Percentiles rank a stretch among this genome's conserved stretches.
Conservation (phyloP, 2,329 filamentous ascomycete genomes). For the Phialocephala sp. region DNA sequence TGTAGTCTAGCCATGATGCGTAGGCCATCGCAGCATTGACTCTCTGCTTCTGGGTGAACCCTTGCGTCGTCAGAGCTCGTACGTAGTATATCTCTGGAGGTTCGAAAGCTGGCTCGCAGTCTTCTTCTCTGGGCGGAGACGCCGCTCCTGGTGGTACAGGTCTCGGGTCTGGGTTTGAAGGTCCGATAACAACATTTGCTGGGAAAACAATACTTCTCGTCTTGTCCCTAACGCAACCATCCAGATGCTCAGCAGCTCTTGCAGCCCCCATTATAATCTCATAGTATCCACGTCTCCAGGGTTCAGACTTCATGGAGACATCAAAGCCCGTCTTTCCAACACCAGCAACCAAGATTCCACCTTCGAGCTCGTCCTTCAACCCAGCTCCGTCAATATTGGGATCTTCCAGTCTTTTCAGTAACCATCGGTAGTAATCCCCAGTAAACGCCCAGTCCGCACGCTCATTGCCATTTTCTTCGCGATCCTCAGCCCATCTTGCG, state of each 20-base stretch:
- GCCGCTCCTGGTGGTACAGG: conserved; percentile 70
- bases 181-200: conserved; percentile 75
- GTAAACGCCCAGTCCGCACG: conserved; percentile 69
- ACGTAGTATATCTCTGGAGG: conserved; percentile 79
- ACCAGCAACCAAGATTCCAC: conserved; percentile 58
- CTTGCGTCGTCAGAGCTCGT: conserved; percentile 79
- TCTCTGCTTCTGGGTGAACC: conserved; percentile 79
- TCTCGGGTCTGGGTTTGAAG: conserved; percentile 80
- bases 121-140: conserved; percentile 72
- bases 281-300: conserved; percentile 87
- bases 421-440: conserved; percentile 62
- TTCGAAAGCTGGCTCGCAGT: conserved; percentile 73
- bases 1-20: conserved; percentile 84
- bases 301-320: conserved; percentile 68
- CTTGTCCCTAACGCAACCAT: conserved; percentile 76
- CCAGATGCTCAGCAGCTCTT: conserved; percentile 77
- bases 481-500: conserved; percentile 43
- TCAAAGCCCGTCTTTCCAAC: conserved; percentile 53
- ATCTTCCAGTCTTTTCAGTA: conserved; percentile 74
- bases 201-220: conserved; percentile 71
- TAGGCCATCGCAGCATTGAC: conserved; percentile 83
- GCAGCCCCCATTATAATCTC: conserved; percentile 80
- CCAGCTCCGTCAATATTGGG: conserved; percentile 70
- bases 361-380: conserved; percentile 57
- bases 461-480: conserved; percentile 25